These are phyloP conservation scores for Neostapfia colusana DNA, from an alignment of 176 grass and related monocot genomes.

Conservation along the genomic window DNA sequence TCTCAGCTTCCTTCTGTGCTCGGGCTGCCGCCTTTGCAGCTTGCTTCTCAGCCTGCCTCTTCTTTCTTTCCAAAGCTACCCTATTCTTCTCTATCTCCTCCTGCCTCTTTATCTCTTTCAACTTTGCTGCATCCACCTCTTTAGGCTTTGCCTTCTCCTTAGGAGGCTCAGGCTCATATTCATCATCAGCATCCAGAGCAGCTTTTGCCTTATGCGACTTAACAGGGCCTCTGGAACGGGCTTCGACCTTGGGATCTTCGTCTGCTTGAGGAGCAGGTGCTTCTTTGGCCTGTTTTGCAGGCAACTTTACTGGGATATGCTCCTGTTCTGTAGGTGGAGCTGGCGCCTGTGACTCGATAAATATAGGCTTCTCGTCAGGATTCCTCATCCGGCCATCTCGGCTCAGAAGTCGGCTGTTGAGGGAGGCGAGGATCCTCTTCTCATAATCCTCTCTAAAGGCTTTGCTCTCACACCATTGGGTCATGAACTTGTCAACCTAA, in stretches of 20 bases:
- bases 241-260: slow-evolving; percentile 41
- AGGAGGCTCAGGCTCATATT: slow-evolving; percentile 38
- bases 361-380: slow-evolving; percentile 83
- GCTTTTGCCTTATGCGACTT: slow-evolving; percentile 49
- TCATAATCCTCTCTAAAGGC: slow-evolving; percentile 88
- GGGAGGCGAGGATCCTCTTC: slow-evolving; percentile 73
- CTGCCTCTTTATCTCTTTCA: slow-evolving; percentile 87
- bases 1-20: slow-evolving; percentile 82
- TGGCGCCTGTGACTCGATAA: slow-evolving; percentile 42
- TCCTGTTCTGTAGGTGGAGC: slow-evolving; percentile 43
- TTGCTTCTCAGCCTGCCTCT: slow-evolving; percentile 86
- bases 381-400: slow-evolving; percentile 91
- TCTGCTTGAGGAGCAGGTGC: slow-evolving; percentile 41
- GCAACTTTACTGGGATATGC: slow-evolving; percentile 44
- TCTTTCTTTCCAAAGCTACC: slow-evolving; percentile 85
- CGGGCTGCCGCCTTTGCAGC: slow-evolving; percentile 61
- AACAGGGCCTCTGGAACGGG: slow-evolving; percentile 39
- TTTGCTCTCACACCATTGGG: slow-evolving; percentile 67
- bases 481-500: slow-evolving; percentile 81
- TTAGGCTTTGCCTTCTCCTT: slow-evolving; percentile 61
- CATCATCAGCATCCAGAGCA: slow-evolving; percentile 42
- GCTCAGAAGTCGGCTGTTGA: slow-evolving; percentile 63
- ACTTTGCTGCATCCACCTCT: slow-evolving; percentile 65
- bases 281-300: slow-evolving; percentile 52
- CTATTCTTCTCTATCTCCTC: slow-evolving; percentile 91